Conservation (phyloP, 2,329 filamentous ascomycete genomes). For the Aspergillus vadensis region DNA sequence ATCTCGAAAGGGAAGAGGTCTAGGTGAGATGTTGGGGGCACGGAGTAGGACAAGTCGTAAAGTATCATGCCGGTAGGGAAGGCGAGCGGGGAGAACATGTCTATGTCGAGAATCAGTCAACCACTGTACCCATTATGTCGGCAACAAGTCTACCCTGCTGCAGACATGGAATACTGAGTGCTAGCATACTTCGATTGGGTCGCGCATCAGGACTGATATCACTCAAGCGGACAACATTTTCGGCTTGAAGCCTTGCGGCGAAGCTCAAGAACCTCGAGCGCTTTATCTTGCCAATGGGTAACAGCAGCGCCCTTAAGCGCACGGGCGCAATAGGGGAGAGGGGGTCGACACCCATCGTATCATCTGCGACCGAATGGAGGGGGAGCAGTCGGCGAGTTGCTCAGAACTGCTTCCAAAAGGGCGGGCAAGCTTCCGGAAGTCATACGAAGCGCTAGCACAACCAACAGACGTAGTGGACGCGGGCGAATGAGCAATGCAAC, state of each 20-base stretch:
- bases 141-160: not conserved
- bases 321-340: slow-evolving; percentile 89
- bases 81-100: slow-evolving; percentile 89
- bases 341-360: slow-evolving; percentile 82
- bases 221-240: slow-evolving; percentile 79
- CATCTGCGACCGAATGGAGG: slow-evolving; percentile 43
- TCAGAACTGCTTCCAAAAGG: slow-evolving; percentile 38
- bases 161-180: not conserved
- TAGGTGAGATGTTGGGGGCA: slow-evolving; percentile 76
- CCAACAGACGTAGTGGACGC: not conserved
- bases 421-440: slow-evolving; percentile 23
- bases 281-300: slow-evolving; percentile 85
- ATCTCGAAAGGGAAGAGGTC: slow-evolving; percentile 86
- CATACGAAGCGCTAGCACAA: slow-evolving; percentile 22
- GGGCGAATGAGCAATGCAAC: not conserved
- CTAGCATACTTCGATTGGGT: slow-evolving; percentile 75
- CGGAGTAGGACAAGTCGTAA: slow-evolving; percentile 81
- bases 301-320: slow-evolving; percentile 81
- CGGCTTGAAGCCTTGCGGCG: slow-evolving; percentile 72
- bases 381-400: slow-evolving; percentile 35
- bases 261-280: slow-evolving; percentile 78
- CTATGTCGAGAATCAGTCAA: slow-evolving; percentile 51
- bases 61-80: slow-evolving; percentile 84
- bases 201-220: slow-evolving; percentile 84
- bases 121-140: not conserved